Evolutionary conservation across 1,284 basidiomycete genomes (phyloP).

Genomic region (Boletellus deceptivus): DNA sequence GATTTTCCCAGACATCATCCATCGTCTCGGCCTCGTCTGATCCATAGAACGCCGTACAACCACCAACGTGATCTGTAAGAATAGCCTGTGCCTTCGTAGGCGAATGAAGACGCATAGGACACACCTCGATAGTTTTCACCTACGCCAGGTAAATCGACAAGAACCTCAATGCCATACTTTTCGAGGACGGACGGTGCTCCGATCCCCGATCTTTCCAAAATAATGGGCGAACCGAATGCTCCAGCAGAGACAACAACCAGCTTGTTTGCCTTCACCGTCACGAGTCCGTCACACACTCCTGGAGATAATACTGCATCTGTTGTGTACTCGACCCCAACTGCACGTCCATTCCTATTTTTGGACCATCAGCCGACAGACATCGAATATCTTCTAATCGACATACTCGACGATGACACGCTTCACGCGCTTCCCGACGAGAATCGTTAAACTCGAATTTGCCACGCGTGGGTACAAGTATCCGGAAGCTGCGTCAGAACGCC

Average conservation of each 20-base stretch:
- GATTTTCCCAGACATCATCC: slow-evolving; percentile 41
- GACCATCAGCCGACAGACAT: not conserved
- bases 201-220: slow-evolving; percentile 57
- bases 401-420: slow-evolving; percentile 50
- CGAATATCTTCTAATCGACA: not conserved
- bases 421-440: too few species aligned
- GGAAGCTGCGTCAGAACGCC: slow-evolving; percentile 57
- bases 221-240: slow-evolving; percentile 52
- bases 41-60: slow-evolving; percentile 37
- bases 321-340: slow-evolving; percentile 56
- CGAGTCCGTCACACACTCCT: slow-evolving; percentile 18
- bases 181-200: slow-evolving; percentile 42
- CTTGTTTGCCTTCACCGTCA: slow-evolving; percentile 20
- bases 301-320: slow-evolving; percentile 35
- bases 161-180: slow-evolving; percentile 37
- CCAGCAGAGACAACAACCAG: slow-evolving; percentile 52
- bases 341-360: slow-evolving; percentile 43
- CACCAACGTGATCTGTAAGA: slow-evolving; percentile 44
- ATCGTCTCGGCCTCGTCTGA: slow-evolving; percentile 43
- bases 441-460: too few species aligned
- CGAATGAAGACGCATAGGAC: not conserved
- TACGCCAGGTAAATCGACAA: slow-evolving; percentile 54
- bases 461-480: slow-evolving; percentile 45
- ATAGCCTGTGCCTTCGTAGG: not conserved
- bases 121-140: slow-evolving; percentile 30